Evolutionary conservation across 257 asterid genomes (phyloP).

Genomic region (Nicotiana attenuata): DNA sequence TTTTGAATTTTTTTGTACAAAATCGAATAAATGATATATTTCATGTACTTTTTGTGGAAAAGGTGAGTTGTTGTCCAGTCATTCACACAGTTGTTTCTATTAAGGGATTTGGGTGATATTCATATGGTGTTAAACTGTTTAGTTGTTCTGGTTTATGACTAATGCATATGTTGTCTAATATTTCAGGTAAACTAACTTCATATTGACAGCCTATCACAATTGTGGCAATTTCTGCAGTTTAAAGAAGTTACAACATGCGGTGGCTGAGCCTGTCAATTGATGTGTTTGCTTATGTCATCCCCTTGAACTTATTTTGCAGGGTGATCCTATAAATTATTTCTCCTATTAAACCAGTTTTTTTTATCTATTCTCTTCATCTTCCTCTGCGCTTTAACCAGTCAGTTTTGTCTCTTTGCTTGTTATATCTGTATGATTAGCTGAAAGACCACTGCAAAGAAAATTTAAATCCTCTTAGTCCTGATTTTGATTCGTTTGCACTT

Average conservation of each 20-base stretch:
- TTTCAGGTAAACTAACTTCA: background rate
- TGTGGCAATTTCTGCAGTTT: background rate
- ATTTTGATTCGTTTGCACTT: background rate
- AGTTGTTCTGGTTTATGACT: background rate
- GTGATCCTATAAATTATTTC: conserved; percentile 56
- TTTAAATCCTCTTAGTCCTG: background rate
- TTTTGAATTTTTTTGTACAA: background rate
- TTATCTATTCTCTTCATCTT: conserved; percentile 10
- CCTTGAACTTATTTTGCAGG: conserved; percentile 70
- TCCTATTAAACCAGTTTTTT: conserved; percentile 9
- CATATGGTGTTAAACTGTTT: background rate
- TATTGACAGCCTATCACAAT: background rate
- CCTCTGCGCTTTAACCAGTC: conserved; percentile 56
- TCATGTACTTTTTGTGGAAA: background rate
- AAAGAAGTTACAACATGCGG: conserved; percentile 35
- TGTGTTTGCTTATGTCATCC: conserved; percentile 44
- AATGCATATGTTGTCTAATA: background rate
- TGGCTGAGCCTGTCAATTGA: conserved; percentile 61
- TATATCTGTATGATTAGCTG: conserved; percentile 45
- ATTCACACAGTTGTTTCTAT: background rate
- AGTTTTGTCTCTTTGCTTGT: conserved; percentile 40
- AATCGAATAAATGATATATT: background rate
- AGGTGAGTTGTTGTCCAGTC: background rate
- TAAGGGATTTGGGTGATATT: background rate
- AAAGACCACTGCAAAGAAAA: background rate